Conservation (phyloP, 495 filamentous ascomycete genomes). For the Aspergillus kassunensis region DNA sequence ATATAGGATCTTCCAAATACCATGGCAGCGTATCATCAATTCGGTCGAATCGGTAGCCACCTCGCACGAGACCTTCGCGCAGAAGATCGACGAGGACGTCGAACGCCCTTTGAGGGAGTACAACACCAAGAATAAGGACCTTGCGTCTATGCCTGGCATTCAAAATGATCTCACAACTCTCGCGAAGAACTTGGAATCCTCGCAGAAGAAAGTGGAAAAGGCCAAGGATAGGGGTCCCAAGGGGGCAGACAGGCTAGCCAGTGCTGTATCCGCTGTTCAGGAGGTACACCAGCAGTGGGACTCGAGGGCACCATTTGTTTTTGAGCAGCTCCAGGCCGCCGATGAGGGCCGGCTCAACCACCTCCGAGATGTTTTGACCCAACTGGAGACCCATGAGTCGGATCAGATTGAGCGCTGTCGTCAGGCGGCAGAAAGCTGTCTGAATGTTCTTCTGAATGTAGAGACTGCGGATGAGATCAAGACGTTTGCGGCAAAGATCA, state of each 20-base stretch:
- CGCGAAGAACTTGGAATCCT: slow-evolving; percentile 78
- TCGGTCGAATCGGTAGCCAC: slow-evolving; percentile 75
- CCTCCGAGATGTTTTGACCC: slow-evolving; percentile 87
- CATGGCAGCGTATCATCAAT: slow-evolving; percentile 87
- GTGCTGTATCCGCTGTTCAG: slow-evolving; percentile 69
- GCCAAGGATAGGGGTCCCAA: slow-evolving; percentile 74
- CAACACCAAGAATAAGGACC: slow-evolving; percentile 67
- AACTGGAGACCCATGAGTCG: slow-evolving; percentile 86
- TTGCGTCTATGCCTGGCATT: slow-evolving; percentile 79
- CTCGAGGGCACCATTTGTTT: slow-evolving; percentile 91
- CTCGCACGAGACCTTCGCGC: slow-evolving; percentile 78
- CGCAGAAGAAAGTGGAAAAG: slow-evolving; percentile 86
- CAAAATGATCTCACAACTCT: slow-evolving; percentile 74
- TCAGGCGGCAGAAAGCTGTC: slow-evolving; percentile 70
- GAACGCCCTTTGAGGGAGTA: slow-evolving; percentile 79
- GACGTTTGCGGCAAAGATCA: slow-evolving; percentile 63
- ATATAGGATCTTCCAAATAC: slow-evolving; percentile 76
- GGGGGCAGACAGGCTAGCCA: slow-evolving; percentile 75
- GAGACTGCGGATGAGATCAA: slow-evolving; percentile 87
- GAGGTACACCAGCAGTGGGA: slow-evolving; percentile 84
- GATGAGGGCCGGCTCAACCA: slow-evolving; percentile 90
- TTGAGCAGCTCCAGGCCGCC: slow-evolving; percentile 86
- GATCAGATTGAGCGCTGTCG: slow-evolving; percentile 80
- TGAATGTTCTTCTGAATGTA: slow-evolving; percentile 83
- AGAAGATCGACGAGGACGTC: slow-evolving; percentile 85